Evolutionary conservation across 305 asterid species (phyloP), one percentile per base, ranked within the genome.

Genomic region (Fraxinus velutina): DNA sequence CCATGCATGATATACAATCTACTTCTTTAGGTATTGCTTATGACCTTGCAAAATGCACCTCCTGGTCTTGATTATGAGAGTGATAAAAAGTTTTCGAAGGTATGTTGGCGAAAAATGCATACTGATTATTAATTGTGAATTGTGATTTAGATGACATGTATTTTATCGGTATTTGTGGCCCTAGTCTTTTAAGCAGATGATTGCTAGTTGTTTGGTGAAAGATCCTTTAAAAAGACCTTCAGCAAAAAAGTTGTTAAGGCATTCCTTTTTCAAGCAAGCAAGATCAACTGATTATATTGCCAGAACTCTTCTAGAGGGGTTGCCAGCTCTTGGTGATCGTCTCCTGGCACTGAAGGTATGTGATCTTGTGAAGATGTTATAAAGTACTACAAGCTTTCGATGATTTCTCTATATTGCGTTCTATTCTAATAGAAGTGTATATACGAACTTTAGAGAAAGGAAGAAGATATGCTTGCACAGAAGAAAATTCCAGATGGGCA

Each of bases 41-140:
- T 96, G 98, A 96, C 99, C 10, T 88, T 96, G 91, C 98, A 94
- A 94, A 92, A 96, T 91, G 98, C 98, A 76, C 99, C 99, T 76
- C 99, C 99, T 79, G 93, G 98, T 76, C 98, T 96, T 85, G 98
- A 96, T 88, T 93, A 94, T 68, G 99, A 94, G 90, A 92, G 97
- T 75, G 99, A 96, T 87, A 92, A 89, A 81, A 96, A 92, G 79
- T 96, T 94, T 84, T 92, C 99, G 0, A 96, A 91, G 98, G 99
- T 96, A 86, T 82, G 82, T 12, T 76, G 78, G 73, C 37, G 79
- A 44, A 78, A 76, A 74, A 29, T 34, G 72, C 34, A 22, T 9
- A 29, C 80, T 66, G 64, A n/a, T 42, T 29, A 39, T 50, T 52
- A 37, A 78, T 77, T 57, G 66, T 34, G 55, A 83, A 36, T 29